Evolutionary conservation across 129 eudicot genomes (phyloP).

Genomic region (Flaveria robusta): DNA sequence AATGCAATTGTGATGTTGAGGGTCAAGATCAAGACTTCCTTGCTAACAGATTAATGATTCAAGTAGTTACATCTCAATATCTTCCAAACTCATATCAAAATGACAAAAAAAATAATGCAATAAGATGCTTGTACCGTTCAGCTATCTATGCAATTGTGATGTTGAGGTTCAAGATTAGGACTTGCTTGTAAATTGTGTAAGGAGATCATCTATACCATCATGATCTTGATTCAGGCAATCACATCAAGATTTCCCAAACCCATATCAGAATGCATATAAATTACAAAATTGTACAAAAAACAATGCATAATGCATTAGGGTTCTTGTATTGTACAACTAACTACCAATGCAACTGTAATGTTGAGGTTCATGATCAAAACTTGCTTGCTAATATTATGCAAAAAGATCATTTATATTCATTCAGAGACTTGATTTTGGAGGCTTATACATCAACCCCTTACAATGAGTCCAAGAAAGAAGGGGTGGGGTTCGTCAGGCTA

Average conservation of each 20-base stretch:
- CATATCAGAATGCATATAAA: neutral
- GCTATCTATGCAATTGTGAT: conserved; percentile 15
- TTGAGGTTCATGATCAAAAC: conserved; percentile 14
- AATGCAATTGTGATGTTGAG: conserved; percentile 9
- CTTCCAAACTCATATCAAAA: neutral
- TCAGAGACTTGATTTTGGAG: conserved; percentile 44
- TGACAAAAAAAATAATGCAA: neutral
- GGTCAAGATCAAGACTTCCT: neutral
- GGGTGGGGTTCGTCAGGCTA: conserved; percentile 27
- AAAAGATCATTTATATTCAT: conserved; percentile 51
- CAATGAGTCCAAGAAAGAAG: conserved; percentile 40
- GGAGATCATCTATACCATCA: neutral
- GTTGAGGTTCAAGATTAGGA: conserved; percentile 17
- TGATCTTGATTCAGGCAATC: conserved; percentile 8
- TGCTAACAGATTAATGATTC: conserved; percentile 12
- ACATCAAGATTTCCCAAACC: neutral
- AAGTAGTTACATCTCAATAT: conserved; percentile 7
- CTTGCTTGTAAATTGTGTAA: conserved; percentile 26
- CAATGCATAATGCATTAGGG: conserved; percentile 10
- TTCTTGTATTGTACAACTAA: neutral
- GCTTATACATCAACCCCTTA: conserved; percentile 68
- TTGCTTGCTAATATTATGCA: conserved; percentile 23
- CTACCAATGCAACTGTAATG: neutral
- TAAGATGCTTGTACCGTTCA: conserved; percentile 16
- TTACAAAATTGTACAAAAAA: neutral